These are phyloP conservation scores for Benincasa hispida DNA, from an alignment of 306 rosid genomes.

Conservation along the genomic window DNA sequence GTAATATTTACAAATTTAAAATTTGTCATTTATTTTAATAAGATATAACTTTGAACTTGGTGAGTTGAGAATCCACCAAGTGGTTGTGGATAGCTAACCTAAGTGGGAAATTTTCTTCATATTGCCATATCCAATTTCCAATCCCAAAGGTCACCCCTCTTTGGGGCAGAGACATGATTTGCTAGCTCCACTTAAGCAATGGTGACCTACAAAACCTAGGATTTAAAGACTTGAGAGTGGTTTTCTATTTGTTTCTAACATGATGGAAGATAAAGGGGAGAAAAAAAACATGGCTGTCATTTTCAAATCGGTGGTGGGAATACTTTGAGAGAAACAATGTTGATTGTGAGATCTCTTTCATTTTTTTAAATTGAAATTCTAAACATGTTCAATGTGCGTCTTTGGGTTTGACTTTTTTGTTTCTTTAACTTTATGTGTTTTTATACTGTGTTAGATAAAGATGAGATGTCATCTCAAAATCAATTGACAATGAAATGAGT, in stretches of 20 bases:
- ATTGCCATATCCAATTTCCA: not conserved
- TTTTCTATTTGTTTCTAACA: not conserved
- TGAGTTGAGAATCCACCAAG: conserved; percentile 8
- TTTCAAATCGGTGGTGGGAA: not conserved
- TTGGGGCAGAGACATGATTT: not conserved
- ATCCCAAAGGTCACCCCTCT: not conserved
- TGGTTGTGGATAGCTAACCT: conserved; percentile 1
- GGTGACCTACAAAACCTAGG: not conserved
- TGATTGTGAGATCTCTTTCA: no score
- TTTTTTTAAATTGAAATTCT: no score
- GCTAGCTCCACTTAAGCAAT: not conserved
- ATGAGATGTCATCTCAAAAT: no score
- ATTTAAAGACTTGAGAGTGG: not conserved
- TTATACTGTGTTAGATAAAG: no score
- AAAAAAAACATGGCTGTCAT: not conserved
- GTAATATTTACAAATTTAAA: no score
- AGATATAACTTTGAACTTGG: not conserved
- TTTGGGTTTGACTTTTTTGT: no score
- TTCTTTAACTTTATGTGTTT: no score
- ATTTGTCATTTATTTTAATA: no score
- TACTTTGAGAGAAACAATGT: not conserved
- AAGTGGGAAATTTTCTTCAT: not conserved
- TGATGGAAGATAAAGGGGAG: not conserved
- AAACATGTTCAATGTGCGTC: no score
- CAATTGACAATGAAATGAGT: no score